Percentiles rank a stretch among this genome's conserved stretches.
phyloP scores from a whole-genome alignment of 208 protist species.

The Strigomonas culicis region DNA sequence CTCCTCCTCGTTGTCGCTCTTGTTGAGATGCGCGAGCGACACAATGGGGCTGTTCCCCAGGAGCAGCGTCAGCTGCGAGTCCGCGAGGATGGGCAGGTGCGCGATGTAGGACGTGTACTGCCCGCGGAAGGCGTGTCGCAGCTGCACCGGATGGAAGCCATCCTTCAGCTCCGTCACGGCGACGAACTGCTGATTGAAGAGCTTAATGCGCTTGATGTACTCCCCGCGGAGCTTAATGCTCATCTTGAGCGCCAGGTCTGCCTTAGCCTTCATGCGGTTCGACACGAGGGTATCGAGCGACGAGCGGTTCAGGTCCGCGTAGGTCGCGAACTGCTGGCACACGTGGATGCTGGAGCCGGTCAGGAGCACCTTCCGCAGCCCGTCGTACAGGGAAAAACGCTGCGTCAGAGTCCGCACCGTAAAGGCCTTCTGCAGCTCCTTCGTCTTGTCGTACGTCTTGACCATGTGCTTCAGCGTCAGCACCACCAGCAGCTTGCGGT shows the following conservation, averaged over 20 bases:
- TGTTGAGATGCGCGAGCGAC: not conserved
- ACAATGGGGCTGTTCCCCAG: slow-evolving; percentile 4
- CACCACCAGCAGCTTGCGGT: slow-evolving; percentile 44
- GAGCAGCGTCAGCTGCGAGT: slow-evolving; percentile 48
- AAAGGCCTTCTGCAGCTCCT: slow-evolving; percentile 72
- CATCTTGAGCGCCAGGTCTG: slow-evolving; percentile 55
- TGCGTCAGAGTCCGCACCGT: slow-evolving; percentile 58
- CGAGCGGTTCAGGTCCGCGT: slow-evolving; percentile 41
- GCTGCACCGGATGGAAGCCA: slow-evolving; percentile 21
- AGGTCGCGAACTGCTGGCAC: slow-evolving; percentile 48
- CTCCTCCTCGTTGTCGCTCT: not conserved
- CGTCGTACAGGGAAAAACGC: slow-evolving; percentile 75
- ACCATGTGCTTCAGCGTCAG: slow-evolving; percentile 60
- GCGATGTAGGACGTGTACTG: slow-evolving; percentile 59
- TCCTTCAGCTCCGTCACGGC: slow-evolving; percentile 38
- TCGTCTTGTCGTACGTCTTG: slow-evolving; percentile 49
- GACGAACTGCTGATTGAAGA: slow-evolving; percentile 54
- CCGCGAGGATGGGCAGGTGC: slow-evolving; percentile 33
- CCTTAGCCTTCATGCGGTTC: slow-evolving; percentile 59
- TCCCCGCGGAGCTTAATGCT: slow-evolving; percentile 65
- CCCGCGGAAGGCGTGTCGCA: slow-evolving; percentile 30
- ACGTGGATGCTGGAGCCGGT: slow-evolving; percentile 29
- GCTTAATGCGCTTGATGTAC: slow-evolving; percentile 79
- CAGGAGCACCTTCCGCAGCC: slow-evolving; percentile 46
- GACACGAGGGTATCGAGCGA: slow-evolving; percentile 67